Evolutionary conservation across 495 filamentous ascomycete genomes (phyloP).

Genomic region (Penicillium waksmanii): DNA sequence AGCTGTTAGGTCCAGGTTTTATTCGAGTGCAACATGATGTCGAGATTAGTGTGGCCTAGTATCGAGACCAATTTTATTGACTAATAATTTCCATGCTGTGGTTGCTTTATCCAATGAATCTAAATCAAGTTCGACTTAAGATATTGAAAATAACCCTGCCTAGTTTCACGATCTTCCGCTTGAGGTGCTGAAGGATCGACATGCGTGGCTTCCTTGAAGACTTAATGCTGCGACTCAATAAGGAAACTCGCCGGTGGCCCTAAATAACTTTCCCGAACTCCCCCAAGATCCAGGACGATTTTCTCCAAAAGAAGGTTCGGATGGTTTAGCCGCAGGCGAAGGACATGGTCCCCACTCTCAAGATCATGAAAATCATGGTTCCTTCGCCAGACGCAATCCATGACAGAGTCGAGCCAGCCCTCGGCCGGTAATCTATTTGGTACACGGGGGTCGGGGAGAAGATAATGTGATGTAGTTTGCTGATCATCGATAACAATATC

Average conservation of each 20-base stretch:
- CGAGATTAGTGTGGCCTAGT: conserved; percentile 14
- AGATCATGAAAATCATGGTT: conserved; percentile 1
- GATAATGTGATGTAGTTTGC: not conserved
- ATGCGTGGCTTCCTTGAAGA: too few species aligned
- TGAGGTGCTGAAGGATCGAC: too few species aligned
- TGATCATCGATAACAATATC: conserved; percentile 56
- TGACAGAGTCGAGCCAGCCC: conserved; percentile 61
- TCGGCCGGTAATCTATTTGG: conserved; percentile 31
- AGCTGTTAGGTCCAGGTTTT: conserved; percentile 17
- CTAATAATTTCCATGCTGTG: not conserved
- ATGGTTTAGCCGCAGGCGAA: conserved; percentile 54
- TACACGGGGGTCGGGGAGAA: not conserved
- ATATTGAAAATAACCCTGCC: too few species aligned
- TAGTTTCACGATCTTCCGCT: too few species aligned
- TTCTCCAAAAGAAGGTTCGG: conserved; percentile 71
- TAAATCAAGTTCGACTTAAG: too few species aligned
- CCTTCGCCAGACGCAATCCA: conserved; percentile 61
- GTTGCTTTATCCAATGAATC: too few species aligned
- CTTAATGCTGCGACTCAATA: not conserved
- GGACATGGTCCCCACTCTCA: conserved; percentile 8
- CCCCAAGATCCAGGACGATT: conserved; percentile 67
- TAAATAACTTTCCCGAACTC: conserved; percentile 65
- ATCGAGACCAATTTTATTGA: not conserved
- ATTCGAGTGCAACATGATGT: conserved; percentile 25
- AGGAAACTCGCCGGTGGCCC: conserved; percentile 55